Base-by-base conservation (phyloP, 1,284 basidiomycete genomes). In the Trichosporon ovoides region DNA sequence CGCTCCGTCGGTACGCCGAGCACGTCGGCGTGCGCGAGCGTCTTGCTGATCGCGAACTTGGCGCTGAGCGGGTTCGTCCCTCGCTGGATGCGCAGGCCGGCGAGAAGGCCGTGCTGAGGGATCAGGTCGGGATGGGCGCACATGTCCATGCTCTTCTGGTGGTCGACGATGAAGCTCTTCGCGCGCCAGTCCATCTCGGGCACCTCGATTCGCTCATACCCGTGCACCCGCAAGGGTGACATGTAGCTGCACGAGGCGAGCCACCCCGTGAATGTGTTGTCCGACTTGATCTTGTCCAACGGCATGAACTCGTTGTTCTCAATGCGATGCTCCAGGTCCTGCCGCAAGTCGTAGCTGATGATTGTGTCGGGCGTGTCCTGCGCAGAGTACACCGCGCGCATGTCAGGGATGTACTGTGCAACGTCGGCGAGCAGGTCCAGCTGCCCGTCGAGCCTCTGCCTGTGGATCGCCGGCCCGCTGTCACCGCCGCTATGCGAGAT, bases 351-450 rank as follows among this genome's bases (percentile, higher is more conserved):
- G 58, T 74, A 79, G 55, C 81, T 78, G 1, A 80, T 74, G n/a
- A 79, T 70, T 19, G 80, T 67, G 36, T 72, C 74, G 1, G 82
- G 83, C 18, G 80, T 82, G 62, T 78, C 73, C 57, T 75, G 73
- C 31, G 73, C 64, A 12, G 68, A 66, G 56, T 71, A 73, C 14
- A 74, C 68, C 5, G 62, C 71, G 14, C 61, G 58, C 40, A 74
- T 59, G 61, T 78, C 75, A 6, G 68, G 67, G 16, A 78, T 49
- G 60, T 65, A 68, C 52, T 69, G 51, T 1, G 65, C 67, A 35
- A 77, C 64, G 10, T 66, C 67, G 34, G 53, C 50, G 68, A 72
- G 52, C 35, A 76, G 58, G 4, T 65, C 66, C 14, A 72, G 57
- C 63, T 78, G 76, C 16, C 72, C 75, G 9, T 65, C 55, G 7